Evolutionary conservation across 495 filamentous ascomycete genomes (phyloP).

Genomic region (Articulospora tetracladia): DNA sequence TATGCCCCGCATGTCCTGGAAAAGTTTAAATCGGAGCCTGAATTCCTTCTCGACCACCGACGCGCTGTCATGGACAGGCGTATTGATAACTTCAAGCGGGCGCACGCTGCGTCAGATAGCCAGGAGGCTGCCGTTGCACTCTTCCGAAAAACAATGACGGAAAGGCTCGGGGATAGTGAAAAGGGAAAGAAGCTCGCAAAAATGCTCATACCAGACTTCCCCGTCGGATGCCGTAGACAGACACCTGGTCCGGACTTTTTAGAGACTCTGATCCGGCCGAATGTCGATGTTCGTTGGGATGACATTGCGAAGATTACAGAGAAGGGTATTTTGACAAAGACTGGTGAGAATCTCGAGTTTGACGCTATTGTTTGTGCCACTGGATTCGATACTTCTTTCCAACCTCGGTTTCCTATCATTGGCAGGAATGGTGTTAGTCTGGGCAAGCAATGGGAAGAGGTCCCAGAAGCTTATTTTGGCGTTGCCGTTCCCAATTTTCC

Average conservation of each 20-base stretch:
- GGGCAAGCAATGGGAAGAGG: conserved; percentile 44
- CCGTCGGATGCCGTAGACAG: conserved; percentile 61
- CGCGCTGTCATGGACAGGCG: neutral
- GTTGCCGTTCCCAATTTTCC: conserved; percentile 57
- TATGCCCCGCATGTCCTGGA: neutral
- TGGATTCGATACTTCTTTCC: conserved; percentile 55
- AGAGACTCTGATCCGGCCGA: conserved; percentile 59
- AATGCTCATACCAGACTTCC: conserved; percentile 42
- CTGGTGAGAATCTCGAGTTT: neutral
- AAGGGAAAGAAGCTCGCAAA: neutral
- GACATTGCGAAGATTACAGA: conserved; percentile 10
- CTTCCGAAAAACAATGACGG: neutral
- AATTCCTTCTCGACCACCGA: neutral
- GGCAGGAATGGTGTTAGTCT: conserved; percentile 39
- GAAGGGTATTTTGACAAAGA: neutral
- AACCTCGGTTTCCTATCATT: conserved; percentile 53
- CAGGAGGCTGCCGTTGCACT: neutral
- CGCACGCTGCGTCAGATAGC: neutral
- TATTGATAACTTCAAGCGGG: neutral
- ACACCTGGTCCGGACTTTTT: conserved; percentile 68
- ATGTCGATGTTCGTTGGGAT: conserved; percentile 55
- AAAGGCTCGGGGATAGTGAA: neutral
- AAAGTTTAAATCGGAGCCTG: neutral
- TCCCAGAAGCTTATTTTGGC: conserved; percentile 60
- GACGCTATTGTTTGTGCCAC: conserved; percentile 57